phyloP scores from a whole-genome alignment of 768 basidiomycete genomes.

The Tubosaeta brunneosetosa region DNA sequence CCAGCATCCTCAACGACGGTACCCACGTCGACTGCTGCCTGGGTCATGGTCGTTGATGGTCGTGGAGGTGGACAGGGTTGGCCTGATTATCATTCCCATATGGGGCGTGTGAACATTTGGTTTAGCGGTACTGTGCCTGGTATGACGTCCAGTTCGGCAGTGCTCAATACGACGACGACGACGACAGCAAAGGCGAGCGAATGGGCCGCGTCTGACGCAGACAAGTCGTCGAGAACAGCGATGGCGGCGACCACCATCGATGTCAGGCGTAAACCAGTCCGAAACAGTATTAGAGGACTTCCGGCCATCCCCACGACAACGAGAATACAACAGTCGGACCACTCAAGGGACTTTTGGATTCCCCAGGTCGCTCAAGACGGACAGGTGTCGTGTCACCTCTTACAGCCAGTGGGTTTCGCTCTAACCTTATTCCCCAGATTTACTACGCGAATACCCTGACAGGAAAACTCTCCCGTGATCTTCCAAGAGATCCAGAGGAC shows the following conservation, averaged over 20 bases:
- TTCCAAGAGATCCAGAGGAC: slow-evolving; percentile 63
- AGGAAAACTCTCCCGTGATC: slow-evolving; percentile 71
- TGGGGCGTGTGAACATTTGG: slow-evolving; percentile 8
- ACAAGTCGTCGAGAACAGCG: slow-evolving; percentile 6
- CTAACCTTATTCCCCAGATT: slow-evolving; percentile 48
- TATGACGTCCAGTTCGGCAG: slow-evolving; percentile 13
- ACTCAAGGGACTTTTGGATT: slow-evolving; percentile 80
- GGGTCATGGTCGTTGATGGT: slow-evolving; percentile 18
- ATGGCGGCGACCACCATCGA: slow-evolving; percentile 18
- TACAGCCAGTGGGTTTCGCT: not conserved
- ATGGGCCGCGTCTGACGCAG: slow-evolving; percentile 3
- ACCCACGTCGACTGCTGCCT: slow-evolving; percentile 35
- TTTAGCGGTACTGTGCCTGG: not conserved
- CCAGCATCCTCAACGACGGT: not conserved
- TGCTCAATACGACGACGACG: slow-evolving; percentile 9
- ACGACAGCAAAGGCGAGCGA: slow-evolving; percentile 2
- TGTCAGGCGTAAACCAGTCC: slow-evolving; percentile 1
- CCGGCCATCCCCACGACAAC: slow-evolving; percentile 22
- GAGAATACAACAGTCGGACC: slow-evolving; percentile 3
- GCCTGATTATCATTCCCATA: not conserved
- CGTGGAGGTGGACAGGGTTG: not conserved
- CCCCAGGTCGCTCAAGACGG: slow-evolving; percentile 78
- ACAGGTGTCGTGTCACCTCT: slow-evolving; percentile 50
- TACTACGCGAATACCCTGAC: slow-evolving; percentile 90
- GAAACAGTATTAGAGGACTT: slow-evolving; percentile 27